Evolutionary conservation across 495 filamentous ascomycete genomes (phyloP), one percentile per base, ranked within the genome.

Genomic region (Xylaria telfairii): DNA sequence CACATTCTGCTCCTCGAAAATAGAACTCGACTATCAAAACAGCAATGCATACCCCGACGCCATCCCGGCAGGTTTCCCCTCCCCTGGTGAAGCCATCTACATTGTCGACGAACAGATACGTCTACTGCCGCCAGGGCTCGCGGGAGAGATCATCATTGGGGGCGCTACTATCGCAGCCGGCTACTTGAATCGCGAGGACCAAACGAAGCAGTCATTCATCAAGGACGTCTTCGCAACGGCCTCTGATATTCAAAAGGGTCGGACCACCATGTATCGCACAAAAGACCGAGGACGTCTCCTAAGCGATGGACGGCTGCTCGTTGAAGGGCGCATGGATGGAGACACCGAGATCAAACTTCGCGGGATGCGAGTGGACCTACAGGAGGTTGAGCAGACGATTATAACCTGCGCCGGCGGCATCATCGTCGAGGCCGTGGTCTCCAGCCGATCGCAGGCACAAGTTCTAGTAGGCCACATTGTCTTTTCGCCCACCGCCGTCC

Each of bases 291-390:
- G 81, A 1, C 73, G 69, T 7, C 65, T 83, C 0, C 64, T 34
- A 1, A 12, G 42, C 0, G 83, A 86, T 61, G 87, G 87, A 0
- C 7, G 66, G 0, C 39, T 90, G 4, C 39, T 81, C 0, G 73
- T 85, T 49, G 46, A 76, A 1, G 78, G 81, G 3, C 83, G 88
- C 1, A 80, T 86, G 8, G 71, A 66, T 0, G 85, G 84, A 5
- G 83, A 86, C 34, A 84, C 79, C 7, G 84, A 87, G 71, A 71
- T 88, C 47, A 89, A 90, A 68, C 47, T 90, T 3, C 75, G 83
- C 0, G 88, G 88, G 0, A 63, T 87, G 8, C 85, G 87, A 0
- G 82, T 89, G 12, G 86, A 90, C 6, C 67, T 90, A 0, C 62
- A 77, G 17, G 87, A 90, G 15, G 77, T 89, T 7, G 86, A 87